phyloP scores from a whole-genome alignment of 306 rosid genomes.

The Glycine latifolia region DNA sequence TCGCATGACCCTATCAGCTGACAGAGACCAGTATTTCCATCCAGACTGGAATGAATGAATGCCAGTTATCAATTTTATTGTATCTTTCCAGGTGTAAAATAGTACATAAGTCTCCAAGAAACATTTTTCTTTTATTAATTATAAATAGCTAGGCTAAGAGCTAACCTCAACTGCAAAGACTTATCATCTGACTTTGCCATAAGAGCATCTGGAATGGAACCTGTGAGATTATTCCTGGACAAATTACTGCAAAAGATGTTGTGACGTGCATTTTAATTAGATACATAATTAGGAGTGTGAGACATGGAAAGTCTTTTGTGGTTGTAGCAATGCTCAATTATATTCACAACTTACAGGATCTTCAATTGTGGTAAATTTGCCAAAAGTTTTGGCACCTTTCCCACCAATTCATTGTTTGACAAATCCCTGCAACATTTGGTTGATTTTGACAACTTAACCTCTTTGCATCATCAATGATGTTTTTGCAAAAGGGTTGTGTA shows the following conservation, averaged over 20 bases:
- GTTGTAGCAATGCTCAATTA: background rate
- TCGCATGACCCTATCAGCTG: conserved; percentile 13
- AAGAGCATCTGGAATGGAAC: background rate
- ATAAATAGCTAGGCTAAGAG: background rate
- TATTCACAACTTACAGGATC: conserved; percentile 47
- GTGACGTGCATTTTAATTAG: background rate
- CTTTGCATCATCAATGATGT: background rate
- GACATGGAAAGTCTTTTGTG: background rate
- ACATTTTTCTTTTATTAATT: no score
- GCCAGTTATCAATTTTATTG: background rate
- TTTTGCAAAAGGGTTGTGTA: background rate
- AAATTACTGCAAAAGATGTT: background rate
- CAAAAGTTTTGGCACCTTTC: conserved; percentile 49
- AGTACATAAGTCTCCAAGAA: no score
- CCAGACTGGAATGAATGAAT: conserved; percentile 30
- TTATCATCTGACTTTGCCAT: background rate
- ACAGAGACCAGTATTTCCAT: conserved; percentile 43
- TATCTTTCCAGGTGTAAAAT: background rate
- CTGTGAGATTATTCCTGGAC: background rate
- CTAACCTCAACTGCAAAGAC: background rate
- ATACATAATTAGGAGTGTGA: background rate
- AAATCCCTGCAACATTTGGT: conserved; percentile 41
- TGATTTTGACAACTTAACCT: background rate
- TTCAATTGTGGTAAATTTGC: conserved; percentile 42
- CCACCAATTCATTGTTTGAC: conserved; percentile 54